Conservation (phyloP, 2,329 filamentous ascomycete genomes). For the Shiraia bambusicola region DNA sequence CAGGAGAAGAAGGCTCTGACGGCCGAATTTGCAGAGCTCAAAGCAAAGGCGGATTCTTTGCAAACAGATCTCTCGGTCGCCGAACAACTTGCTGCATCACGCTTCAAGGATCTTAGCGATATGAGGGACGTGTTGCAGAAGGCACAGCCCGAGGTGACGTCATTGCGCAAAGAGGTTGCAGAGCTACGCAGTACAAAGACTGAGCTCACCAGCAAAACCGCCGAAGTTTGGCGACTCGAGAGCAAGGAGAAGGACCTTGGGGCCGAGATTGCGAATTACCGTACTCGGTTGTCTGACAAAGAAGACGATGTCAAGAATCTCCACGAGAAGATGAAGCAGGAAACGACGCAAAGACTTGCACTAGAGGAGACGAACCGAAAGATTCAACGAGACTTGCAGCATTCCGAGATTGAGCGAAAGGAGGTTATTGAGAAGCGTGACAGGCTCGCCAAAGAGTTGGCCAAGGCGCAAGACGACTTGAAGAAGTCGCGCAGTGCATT, state of each 20-base stretch:
- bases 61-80: constrained; percentile 84
- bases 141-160: constrained; percentile 81
- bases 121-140: constrained; percentile 79
- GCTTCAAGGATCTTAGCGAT: constrained; percentile 86
- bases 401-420: constrained; percentile 75
- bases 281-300: constrained; percentile 69
- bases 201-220: constrained; percentile 64
- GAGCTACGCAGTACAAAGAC: constrained; percentile 74
- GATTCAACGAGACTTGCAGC: constrained; percentile 74
- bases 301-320: constrained; percentile 76
- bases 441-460: constrained; percentile 68
- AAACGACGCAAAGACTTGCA: constrained; percentile 69
- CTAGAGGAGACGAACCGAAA: constrained; percentile 78
- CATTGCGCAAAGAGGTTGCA: constrained; percentile 72
- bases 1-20: constrained; percentile 59
- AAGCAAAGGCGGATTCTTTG: constrained; percentile 66
- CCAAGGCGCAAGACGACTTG: constrained; percentile 71
- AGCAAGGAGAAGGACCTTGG: constrained; percentile 79
- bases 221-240: constrained; percentile 74
- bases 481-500: constrained; percentile 58
- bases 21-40: constrained; percentile 69
- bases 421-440: constrained; percentile 74
- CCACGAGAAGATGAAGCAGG: constrained; percentile 75
- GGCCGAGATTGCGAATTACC: constrained; percentile 69
- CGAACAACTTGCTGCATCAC: constrained; percentile 79